Evolutionary conservation across 176 grass and related monocot genomes (phyloP).

Genomic region (Ensete ventricosum): DNA sequence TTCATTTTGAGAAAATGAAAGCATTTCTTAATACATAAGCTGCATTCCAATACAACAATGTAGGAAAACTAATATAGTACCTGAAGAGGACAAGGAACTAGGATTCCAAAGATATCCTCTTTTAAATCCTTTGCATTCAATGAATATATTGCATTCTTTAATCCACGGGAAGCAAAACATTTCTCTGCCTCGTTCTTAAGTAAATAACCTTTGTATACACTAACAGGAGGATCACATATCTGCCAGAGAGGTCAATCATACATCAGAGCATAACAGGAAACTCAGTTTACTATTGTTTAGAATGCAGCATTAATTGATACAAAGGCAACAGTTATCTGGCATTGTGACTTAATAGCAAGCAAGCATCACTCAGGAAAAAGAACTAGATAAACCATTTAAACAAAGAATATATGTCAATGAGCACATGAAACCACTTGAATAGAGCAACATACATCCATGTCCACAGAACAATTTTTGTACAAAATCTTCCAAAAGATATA

Average conservation of each 20-base stretch:
- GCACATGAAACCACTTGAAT: neutral
- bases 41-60: neutral
- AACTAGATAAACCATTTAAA: neutral
- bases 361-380: neutral
- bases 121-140: conserved; percentile 49
- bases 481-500: neutral
- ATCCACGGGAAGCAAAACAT: conserved; percentile 36
- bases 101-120: conserved; percentile 53
- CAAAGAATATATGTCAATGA: neutral
- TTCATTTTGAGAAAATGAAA: neutral
- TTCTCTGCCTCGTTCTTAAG: conserved; percentile 63
- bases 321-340: neutral
- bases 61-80: conserved; percentile 18
- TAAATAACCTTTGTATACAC: conserved; percentile 61
- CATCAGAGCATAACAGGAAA: neutral
- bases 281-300: neutral
- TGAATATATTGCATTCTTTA: conserved; percentile 52
- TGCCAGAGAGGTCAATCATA: neutral
- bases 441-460: neutral
- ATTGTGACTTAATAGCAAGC: neutral
- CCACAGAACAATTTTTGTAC: neutral
- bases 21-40: neutral
- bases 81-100: conserved; percentile 70
- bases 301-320: neutral
- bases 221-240: conserved; percentile 56